phyloP scores from a whole-genome alignment of 352 stramenopile genomes.

The Pythium sukuiense region DNA sequence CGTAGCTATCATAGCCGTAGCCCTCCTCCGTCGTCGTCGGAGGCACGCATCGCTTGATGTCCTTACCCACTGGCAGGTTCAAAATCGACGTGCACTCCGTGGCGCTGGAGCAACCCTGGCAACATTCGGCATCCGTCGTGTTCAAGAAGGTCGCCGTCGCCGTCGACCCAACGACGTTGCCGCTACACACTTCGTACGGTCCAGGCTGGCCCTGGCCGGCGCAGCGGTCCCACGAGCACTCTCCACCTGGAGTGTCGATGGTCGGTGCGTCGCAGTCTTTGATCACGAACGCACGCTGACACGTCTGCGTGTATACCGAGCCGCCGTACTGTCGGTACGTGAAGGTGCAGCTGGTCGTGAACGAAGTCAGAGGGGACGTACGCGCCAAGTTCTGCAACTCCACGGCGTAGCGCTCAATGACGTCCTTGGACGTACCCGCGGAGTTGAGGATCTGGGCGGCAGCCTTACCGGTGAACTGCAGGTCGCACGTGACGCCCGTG shows the following conservation, averaged over 20 bases:
- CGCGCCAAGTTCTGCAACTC: conserved; percentile 43
- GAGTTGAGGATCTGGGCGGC: conserved; percentile 37
- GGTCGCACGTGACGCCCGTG: conserved; percentile 35
- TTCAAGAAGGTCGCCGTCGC: conserved; percentile 26
- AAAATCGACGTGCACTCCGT: conserved; percentile 48
- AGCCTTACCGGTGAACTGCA: conserved; percentile 31
- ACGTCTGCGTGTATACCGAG: conserved; percentile 20
- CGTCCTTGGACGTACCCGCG: conserved; percentile 34
- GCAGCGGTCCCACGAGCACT: conserved; percentile 45
- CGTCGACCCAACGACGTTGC: conserved; percentile 34
- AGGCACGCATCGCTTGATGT: conserved; percentile 63
- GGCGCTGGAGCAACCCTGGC: conserved; percentile 36
- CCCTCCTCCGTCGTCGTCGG: background rate
- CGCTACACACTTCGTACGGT: conserved; percentile 51
- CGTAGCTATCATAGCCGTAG: background rate
- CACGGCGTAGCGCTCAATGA: conserved; percentile 56
- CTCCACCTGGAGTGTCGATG: conserved; percentile 36
- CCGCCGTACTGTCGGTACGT: conserved; percentile 43
- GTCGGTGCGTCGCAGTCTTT: conserved; percentile 55
- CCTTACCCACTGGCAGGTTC: conserved; percentile 32
- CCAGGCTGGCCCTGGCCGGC: conserved; percentile 32
- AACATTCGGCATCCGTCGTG: conserved; percentile 41
- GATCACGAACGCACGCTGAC: conserved; percentile 45
- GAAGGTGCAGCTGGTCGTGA: conserved; percentile 55
- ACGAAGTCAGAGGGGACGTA: conserved; percentile 39